Percentiles rank a stretch among this genome's conserved stretches.
phyloP scores from a whole-genome alignment of 306 rosid genomes.

The Ceratonia siliqua region DNA sequence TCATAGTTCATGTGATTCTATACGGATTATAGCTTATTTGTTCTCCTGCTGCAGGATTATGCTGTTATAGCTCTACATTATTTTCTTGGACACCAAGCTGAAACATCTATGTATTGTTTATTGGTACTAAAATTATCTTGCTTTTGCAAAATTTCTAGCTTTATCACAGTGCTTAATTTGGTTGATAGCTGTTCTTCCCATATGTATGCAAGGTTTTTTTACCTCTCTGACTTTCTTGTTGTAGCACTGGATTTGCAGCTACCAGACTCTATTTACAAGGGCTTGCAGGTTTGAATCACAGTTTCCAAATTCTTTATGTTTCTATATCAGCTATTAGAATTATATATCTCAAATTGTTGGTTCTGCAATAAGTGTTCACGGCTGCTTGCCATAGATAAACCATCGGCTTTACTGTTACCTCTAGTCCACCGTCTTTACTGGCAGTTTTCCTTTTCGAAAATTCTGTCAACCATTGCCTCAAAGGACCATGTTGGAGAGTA shows the following conservation, averaged over 20 bases:
- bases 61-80: conserved; percentile 80
- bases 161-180: conserved; percentile 22
- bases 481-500: no score
- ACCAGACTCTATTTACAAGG: conserved; percentile 71
- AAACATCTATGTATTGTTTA: conserved; percentile 67
- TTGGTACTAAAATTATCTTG: conserved; percentile 57
- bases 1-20: conserved; percentile 27
- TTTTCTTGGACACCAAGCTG: conserved; percentile 72
- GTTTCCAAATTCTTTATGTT: conserved; percentile 19
- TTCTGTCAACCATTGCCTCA: conserved; percentile 43
- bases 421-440: conserved; percentile 74
- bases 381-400: conserved; percentile 67
- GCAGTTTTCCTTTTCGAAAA: conserved; percentile 52
- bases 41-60: conserved; percentile 64
- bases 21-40: conserved; percentile 12
- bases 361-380: conserved; percentile 75
- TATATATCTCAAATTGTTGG: conserved; percentile 29
- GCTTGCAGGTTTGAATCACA: conserved; percentile 71
- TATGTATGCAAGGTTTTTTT: conserved; percentile 16
- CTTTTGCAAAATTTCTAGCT: conserved; percentile 9
- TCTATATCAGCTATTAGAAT: conserved; percentile 26
- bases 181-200: conserved; percentile 10
- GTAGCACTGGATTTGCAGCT: conserved; percentile 93
- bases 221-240: conserved; percentile 36
- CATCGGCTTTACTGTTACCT: conserved; percentile 61